A percentile compares a stretch with the other conserved stretches of the same genome.
These are phyloP conservation scores for Oryza brachyantha DNA, from an alignment of 176 grass and related monocot genomes.

Conservation along the genomic window DNA sequence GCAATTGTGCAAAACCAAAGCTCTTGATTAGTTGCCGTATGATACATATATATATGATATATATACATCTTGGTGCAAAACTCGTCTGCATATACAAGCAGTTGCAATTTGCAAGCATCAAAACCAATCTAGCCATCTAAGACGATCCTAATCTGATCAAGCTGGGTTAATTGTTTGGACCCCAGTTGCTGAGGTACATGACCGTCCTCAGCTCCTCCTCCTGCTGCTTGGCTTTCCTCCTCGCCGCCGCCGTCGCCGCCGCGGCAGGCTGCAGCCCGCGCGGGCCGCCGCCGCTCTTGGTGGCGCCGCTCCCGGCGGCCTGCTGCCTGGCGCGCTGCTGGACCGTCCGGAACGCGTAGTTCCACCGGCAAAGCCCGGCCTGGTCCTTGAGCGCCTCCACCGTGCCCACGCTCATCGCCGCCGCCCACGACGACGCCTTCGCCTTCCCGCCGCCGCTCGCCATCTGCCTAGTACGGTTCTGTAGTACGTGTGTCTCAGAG, in stretches of 20 bases:
- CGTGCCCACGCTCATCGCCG: slow-evolving; percentile 41
- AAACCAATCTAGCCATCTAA: neutral
- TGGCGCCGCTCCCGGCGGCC: neutral
- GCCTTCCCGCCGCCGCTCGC: slow-evolving; percentile 29
- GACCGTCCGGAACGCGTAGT: slow-evolving; percentile 39
- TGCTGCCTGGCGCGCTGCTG: slow-evolving; percentile 15
- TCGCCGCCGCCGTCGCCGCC: neutral
- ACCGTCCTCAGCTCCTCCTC: slow-evolving; percentile 62
- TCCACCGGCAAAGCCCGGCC: slow-evolving; percentile 51
- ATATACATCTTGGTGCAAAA: neutral
- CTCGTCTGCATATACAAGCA: neutral
- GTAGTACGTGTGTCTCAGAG: neutral
- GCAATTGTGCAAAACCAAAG: neutral
- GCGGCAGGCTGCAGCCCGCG: neutral
- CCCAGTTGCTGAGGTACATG: slow-evolving; percentile 67
- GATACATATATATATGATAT: too few relatives aligned
- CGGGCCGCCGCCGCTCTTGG: neutral
- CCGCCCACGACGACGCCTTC: slow-evolving; percentile 31
- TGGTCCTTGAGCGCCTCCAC: slow-evolving; percentile 62
- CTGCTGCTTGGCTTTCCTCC: slow-evolving; percentile 37
- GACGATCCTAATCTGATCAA: neutral
- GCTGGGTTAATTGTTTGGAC: slow-evolving; percentile 43
- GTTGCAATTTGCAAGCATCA: neutral
- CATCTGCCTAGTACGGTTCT: neutral
- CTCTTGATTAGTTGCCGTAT: neutral